These are phyloP conservation scores for Zopfia rhizophila DNA, from an alignment of 2,329 filamentous ascomycete species.

Conservation along the genomic window DNA sequence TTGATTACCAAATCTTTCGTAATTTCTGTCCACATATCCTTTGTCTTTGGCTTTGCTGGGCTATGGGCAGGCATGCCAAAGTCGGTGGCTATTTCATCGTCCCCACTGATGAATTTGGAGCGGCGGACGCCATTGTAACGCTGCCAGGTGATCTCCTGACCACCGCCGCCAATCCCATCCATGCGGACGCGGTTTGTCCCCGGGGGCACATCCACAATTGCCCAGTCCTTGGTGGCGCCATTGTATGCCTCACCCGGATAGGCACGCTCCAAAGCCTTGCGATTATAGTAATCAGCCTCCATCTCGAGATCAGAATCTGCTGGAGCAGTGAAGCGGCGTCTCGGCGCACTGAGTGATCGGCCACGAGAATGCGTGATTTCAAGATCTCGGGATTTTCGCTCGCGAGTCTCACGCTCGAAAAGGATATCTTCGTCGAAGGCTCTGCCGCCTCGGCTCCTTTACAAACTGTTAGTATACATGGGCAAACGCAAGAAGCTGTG, in stretches of 20 bases:
- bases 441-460: constrained; percentile 56
- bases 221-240: constrained; percentile 80
- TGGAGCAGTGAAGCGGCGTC: constrained; percentile 51
- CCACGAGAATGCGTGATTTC: constrained; percentile 45
- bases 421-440: constrained; percentile 73
- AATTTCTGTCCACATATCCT: constrained; percentile 91
- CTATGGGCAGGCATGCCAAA: constrained; percentile 46
- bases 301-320: constrained; percentile 60
- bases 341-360: constrained; percentile 55
- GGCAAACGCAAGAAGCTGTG: not conserved
- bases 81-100: constrained; percentile 60
- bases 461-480: constrained; percentile 19
- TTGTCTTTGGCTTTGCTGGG: constrained; percentile 48
- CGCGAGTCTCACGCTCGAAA: constrained; percentile 64
- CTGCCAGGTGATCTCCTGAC: constrained; percentile 81
- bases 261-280: constrained; percentile 74
- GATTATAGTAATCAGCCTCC: constrained; percentile 71
- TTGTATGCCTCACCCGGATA: constrained; percentile 78
- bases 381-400: constrained; percentile 33
- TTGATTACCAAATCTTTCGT: constrained; percentile 89
- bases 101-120: constrained; percentile 78
- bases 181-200: constrained; percentile 84
- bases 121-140: constrained; percentile 81
- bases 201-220: constrained; percentile 84
- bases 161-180: constrained; percentile 80